These are phyloP conservation scores for Lipomyces chichibuensis DNA, from an alignment of 805 yeast species.

Conservation along the genomic window DNA sequence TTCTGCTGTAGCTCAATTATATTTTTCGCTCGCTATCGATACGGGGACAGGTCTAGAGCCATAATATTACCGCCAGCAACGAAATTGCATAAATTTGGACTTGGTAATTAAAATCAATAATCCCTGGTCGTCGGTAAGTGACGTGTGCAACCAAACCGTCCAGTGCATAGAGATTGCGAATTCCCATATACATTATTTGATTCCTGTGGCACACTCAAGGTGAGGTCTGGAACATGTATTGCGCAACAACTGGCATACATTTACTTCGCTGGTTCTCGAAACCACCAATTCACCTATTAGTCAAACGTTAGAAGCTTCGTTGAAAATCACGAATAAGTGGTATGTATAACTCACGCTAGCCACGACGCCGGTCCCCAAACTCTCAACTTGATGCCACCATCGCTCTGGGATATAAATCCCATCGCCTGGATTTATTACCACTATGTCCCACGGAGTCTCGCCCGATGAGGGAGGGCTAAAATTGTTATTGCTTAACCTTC, in stretches of 20 bases:
- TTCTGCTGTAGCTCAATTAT: too few species aligned
- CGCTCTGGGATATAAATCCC: conserved; percentile 33
- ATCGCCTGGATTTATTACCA: conserved; percentile 31
- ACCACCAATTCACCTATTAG: conserved; percentile 36
- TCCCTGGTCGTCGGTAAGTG: too few species aligned
- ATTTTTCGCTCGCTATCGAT: too few species aligned
- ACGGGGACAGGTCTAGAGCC: too few species aligned
- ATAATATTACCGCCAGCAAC: too few species aligned
- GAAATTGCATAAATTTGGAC: too few species aligned
- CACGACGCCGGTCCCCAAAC: conserved; percentile 16
- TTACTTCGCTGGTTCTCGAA: conserved; percentile 14
- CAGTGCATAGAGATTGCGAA: too few species aligned
- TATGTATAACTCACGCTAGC: conserved; percentile 24
- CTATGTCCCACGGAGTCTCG: conserved; percentile 16
- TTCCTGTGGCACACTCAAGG: too few species aligned
- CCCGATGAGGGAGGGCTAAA: conserved; percentile 14
- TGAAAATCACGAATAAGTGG: not conserved
- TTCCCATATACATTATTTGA: too few species aligned
- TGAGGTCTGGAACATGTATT: not conserved
- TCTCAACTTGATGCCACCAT: conserved; percentile 37
- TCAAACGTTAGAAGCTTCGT: not conserved
- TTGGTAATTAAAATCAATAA: too few species aligned
- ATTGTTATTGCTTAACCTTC: conserved; percentile 20
- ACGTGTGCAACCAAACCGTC: too few species aligned
- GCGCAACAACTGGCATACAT: not conserved